Evolutionary conservation across 2,329 filamentous ascomycete species (phyloP), one percentile per base, ranked within the genome.

Genomic region (Cryoendolithus antarcticus): DNA sequence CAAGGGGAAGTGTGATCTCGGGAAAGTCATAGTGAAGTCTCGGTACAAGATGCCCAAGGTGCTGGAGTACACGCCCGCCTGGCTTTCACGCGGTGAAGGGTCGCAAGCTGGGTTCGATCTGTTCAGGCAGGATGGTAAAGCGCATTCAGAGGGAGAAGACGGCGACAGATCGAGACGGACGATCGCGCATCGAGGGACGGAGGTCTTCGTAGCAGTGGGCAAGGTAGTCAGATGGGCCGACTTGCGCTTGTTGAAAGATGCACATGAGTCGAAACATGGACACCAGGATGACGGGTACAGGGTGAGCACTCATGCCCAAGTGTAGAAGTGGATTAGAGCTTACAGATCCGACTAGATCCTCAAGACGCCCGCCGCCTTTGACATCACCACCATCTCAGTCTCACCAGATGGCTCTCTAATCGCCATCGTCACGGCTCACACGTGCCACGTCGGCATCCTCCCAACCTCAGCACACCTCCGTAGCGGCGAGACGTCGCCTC

Each of bases 141-240:
- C 4, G 34, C 19, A 31, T 3, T 19, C 15, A 19, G 5, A 19
- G 5, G 5, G 3, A 39, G 32, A 12, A 44, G 48, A 49, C 45
- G 34, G 44, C n/a, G 47, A 52, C 10, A 62, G 69, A 2, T 62
- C 74, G 1, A 61, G 57, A 12, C 67, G 65, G 46, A 86, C 78
- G 1, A 80, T 96, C 52, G 88, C 86, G 7, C 77, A 75, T 36
- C 72, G 89, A 43, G 86, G 83, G 10, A 86, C 83, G 1, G 88
- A 98, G 54, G 67, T 96, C 7, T 96, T 96, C 57, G 78, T 86
- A 9, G 88, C 86, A 12, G 79, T 82, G 31, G 88, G 88, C 35
- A 88, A 82, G 51, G 85, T 96, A 61, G 82, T 98, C 44, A 74
- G 88, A 59, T 98, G 91, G 86, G 80, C 83, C 7, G 85, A 94